phyloP scores from a whole-genome alignment of 2,329 filamentous ascomycete genomes.

The Boeremia exigua region DNA sequence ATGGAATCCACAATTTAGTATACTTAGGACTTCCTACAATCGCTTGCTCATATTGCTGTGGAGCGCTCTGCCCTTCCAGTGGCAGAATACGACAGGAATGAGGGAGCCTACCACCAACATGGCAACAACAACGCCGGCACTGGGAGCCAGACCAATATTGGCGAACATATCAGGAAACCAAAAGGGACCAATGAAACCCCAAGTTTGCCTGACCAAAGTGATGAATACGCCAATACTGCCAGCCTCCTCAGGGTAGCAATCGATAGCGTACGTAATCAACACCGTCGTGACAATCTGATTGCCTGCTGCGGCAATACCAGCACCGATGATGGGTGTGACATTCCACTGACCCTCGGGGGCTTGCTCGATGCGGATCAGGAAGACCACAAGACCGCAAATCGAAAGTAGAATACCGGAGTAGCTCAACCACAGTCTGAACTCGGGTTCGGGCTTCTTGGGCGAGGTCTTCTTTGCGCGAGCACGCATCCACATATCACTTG shows the following conservation, averaged over 20 bases:
- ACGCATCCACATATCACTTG: slow-evolving; percentile 62
- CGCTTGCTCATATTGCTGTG: slow-evolving; percentile 25
- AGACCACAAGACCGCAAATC: slow-evolving; percentile 61
- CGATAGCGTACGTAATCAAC: slow-evolving; percentile 65
- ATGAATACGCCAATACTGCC: slow-evolving; percentile 65
- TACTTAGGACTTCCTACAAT: background rate
- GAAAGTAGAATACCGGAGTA: slow-evolving; percentile 60
- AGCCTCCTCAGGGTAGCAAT: slow-evolving; percentile 61
- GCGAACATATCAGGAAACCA: slow-evolving; percentile 51
- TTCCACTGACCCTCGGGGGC: slow-evolving; percentile 58
- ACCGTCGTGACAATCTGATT: slow-evolving; percentile 68
- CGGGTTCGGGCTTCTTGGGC: slow-evolving; percentile 55
- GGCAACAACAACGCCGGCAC: slow-evolving; percentile 47
- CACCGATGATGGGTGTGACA: slow-evolving; percentile 62
- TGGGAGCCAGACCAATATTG: slow-evolving; percentile 44
- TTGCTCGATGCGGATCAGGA: slow-evolving; percentile 58
- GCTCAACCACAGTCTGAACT: slow-evolving; percentile 64
- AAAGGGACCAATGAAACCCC: slow-evolving; percentile 51
- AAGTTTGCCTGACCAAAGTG: slow-evolving; percentile 60
- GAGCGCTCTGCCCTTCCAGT: slow-evolving; percentile 32
- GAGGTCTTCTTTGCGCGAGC: slow-evolving; percentile 45
- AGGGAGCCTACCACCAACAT: slow-evolving; percentile 36
- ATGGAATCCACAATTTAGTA: too few species aligned
- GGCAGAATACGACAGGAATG: slow-evolving; percentile 31
- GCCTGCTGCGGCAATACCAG: slow-evolving; percentile 58